Base-by-base conservation (phyloP, 352 stramenopile species). In the Globisporangium viniferum region DNA sequence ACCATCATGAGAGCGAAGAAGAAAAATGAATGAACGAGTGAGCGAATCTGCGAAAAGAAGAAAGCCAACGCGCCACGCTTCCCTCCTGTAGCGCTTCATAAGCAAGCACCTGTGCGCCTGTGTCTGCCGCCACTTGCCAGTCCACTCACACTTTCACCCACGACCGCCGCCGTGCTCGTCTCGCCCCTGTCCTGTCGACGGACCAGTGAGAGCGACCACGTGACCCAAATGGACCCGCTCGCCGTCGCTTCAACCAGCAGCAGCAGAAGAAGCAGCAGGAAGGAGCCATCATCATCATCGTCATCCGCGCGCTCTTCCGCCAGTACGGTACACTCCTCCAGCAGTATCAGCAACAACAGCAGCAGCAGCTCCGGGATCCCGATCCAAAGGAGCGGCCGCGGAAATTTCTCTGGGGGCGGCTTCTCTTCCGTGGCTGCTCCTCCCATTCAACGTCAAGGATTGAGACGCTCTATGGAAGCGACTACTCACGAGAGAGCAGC, bases 341-440 rank as follows among this genome's bases (percentile, higher is more conserved):
- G 46, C 46, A 24, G 18, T 9, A 41, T 8, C 20, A 4, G 18
- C 46, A 44, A 5, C 12, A 44, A 12, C 36, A 44, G 36, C 46
- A 54, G 18, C n/a, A 51, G 5, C 15, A 27, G 20, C 20, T 22
- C 46, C 20, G 18, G 29, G 29, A 33, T 33, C 29, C 46, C 46
- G 20, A 24, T 55, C 22, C 48, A 29, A 31, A 15, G 22, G 9
- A 29, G 48, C 22, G 22, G 18, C 48, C 8, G 46, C 9, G n/a
- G 48, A 55, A 55, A 55, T 55, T 55, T 55, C 48, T 29, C 20
- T 41, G 27, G 53, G 8, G 29, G 54, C 27, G 18, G 54, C 54
- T 59, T 31, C 59, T 55, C 58, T 63, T 44, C 31, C 22, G 59
- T 29, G 18, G 36, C 27, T 44, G 2, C 44, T 65, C 29, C 24